A percentile compares a stretch with the other conserved stretches of the same genome.
Evolutionary conservation across 257 asterid species (phyloP).

Genomic region (Perilla frutescens): DNA sequence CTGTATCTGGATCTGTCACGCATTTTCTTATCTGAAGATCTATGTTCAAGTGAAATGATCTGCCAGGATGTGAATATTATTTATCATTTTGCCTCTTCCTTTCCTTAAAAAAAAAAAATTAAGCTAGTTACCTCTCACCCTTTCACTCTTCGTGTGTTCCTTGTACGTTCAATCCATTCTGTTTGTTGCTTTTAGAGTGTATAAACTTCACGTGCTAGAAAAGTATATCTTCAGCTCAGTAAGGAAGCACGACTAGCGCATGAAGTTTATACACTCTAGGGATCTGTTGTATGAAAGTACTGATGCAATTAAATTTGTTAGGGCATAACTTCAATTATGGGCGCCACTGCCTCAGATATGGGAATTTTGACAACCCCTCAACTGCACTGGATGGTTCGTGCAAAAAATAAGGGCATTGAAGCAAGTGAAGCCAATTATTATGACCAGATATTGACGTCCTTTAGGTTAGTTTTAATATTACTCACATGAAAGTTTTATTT

Average conservation of each 20-base stretch:
- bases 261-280: not conserved
- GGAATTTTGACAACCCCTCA: slow-evolving; percentile 93
- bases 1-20: slow-evolving; percentile 24
- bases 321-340: slow-evolving; percentile 74
- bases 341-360: slow-evolving; percentile 65
- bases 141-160: slow-evolving; percentile 12
- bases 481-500: not conserved
- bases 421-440: slow-evolving; percentile 71
- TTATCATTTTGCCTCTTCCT: not conserved
- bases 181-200: slow-evolving; percentile 15
- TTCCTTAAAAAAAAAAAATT: not conserved
- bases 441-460: slow-evolving; percentile 71
- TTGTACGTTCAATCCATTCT: not conserved
- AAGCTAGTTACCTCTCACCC: not conserved
- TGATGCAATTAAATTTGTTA: slow-evolving; percentile 34
- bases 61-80: slow-evolving; percentile 14
- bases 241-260: not conserved
- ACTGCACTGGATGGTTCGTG: slow-evolving; percentile 97
- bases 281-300: slow-evolving; percentile 13
- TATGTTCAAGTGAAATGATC: not conserved
- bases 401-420: slow-evolving; percentile 68
- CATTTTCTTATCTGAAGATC: slow-evolving; percentile 6
- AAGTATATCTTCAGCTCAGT: slow-evolving; percentile 1
- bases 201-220: slow-evolving; percentile 1
- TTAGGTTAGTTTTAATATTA: slow-evolving; percentile 56